Conservation (phyloP, 257 asterid genomes). For the Nicotiana sylvestris region DNA sequence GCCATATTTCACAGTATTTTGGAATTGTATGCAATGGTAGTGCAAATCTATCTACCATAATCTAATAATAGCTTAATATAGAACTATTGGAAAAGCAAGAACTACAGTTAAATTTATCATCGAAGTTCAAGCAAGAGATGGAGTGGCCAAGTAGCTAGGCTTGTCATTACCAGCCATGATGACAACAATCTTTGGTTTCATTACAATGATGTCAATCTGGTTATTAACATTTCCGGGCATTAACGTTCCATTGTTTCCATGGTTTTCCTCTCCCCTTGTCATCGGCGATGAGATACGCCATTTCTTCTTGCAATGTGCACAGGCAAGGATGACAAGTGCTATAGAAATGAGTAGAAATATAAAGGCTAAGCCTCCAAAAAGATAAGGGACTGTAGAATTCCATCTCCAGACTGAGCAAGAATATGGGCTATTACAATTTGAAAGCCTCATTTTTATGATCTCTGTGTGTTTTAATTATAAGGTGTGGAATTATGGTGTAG, state of each 20-base stretch:
- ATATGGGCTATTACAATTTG: background rate
- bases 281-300: background rate
- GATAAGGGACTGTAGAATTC: conserved; percentile 27
- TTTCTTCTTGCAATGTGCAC: background rate
- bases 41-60: background rate
- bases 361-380: conserved; percentile 17
- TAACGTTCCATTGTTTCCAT: background rate
- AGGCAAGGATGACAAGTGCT: conserved; percentile 21
- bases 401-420: conserved; percentile 14
- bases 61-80: background rate
- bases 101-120: background rate
- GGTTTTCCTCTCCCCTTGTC: background rate
- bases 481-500: background rate
- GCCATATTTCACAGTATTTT: background rate
- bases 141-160: conserved; percentile 39
- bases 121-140: conserved; percentile 7
- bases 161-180: conserved; percentile 42
- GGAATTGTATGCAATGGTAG: background rate
- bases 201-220: conserved; percentile 16
- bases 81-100: background rate
- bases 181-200: conserved; percentile 28
- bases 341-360: conserved; percentile 12
- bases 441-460: conserved; percentile 12
- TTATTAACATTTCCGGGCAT: background rate
- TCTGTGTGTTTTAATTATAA: too few species aligned